Base-by-base conservation (phyloP, 441 rosid species). In the Bocquillonia castaneifolia region DNA sequence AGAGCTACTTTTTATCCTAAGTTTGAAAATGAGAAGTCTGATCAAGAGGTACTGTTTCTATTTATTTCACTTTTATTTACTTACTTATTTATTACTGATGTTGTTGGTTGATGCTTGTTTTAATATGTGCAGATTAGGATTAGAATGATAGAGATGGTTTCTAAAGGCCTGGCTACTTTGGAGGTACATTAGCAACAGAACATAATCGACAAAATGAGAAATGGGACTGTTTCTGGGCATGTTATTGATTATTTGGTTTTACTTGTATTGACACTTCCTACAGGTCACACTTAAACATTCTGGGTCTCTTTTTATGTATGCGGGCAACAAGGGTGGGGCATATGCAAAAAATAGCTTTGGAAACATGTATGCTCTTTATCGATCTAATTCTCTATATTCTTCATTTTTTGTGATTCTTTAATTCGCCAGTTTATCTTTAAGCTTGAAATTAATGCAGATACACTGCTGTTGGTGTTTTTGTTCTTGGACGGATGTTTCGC, bases 291-390 rank as follows among this genome's bases (percentile, higher is more conserved):
- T 91, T 48, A 94, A 94, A 81, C 97, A 94, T 68, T 94, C 99
- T 54, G 99, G 99, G 63, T 94, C 99, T 57, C 97, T 94, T 67
- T 91, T 94, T 77, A 94, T 94, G 97, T 94, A 91, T 56, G 97
- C 97, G 9, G 97, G 99, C 40, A 77, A 80, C 55, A 78, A 74
- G 50, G 97, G 97, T 59, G 99, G 99, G 74, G 96, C 99, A 64
- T 94, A 90, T 91, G 97, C 99, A 76, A 94, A 94, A 83, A 94
- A 94, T 78, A 94, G 99, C 85, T 94, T 82, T 73, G 97, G 97
- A 50, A 94, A 94, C 71, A 81, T 88, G 99, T 94, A 90, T 57
- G 86, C 48, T 68, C 10, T 56, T 32, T 40, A 18, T 56, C 10
- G 76, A 60, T 37, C 61, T 32, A 22, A 64, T 45, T 57, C 23